Evolutionary conservation across 208 protist genomes (phyloP).

Genomic region (Trypanosoma rangeli): DNA sequence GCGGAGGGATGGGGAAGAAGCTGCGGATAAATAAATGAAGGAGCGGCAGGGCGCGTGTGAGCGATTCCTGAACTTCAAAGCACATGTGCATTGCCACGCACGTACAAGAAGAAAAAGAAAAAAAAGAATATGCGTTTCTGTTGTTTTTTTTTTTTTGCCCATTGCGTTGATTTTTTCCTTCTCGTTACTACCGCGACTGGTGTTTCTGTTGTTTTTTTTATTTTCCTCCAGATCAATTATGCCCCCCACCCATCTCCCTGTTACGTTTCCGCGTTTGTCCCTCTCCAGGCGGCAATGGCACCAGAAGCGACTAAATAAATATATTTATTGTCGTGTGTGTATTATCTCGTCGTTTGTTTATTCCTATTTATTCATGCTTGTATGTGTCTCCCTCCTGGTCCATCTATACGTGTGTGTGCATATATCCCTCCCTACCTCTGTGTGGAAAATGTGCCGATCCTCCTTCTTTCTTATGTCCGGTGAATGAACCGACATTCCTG

Average conservation of each 20-base stretch:
- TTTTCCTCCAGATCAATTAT: not conserved
- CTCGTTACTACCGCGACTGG: not conserved
- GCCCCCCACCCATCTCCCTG: not conserved
- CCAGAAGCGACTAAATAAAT: not conserved
- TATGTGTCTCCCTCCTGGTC: slow-evolving; percentile 5
- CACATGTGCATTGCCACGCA: no score
- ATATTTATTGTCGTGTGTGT: not conserved
- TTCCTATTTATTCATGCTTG: slow-evolving; percentile 20
- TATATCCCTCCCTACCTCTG: not conserved
- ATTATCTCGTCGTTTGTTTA: not conserved
- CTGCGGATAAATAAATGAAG: not conserved
- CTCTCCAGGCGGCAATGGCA: not conserved
- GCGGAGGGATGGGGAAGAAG: not conserved
- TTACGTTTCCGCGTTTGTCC: not conserved
- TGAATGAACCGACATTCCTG: not conserved
- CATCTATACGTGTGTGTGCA: not conserved
- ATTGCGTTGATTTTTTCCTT: no score
- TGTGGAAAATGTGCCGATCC: not conserved
- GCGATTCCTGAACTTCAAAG: not conserved
- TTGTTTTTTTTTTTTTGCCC: no score
- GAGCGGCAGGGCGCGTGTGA: not conserved
- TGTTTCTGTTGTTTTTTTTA: not conserved
- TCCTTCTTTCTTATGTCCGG: not conserved
- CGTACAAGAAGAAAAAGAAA: no score
- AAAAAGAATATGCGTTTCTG: no score